A percentile compares a stretch with the other conserved stretches of the same genome.
phyloP scores from a whole-genome alignment of 352 stramenopile species.

The Saprolegnia parasitica region DNA sequence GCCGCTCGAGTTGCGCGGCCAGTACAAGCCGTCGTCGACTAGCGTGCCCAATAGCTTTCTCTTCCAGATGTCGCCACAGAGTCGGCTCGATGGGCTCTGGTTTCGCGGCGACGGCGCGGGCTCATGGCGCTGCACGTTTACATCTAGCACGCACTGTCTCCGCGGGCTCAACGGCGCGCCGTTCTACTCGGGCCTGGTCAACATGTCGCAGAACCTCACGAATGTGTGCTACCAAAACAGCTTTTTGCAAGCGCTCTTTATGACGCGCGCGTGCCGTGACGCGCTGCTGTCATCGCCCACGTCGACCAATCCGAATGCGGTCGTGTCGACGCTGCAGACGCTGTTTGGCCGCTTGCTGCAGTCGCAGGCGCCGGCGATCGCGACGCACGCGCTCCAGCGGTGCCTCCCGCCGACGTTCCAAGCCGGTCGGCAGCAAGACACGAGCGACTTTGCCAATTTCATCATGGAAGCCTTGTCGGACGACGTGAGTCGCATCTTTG shows the following conservation, averaged over 20 bases:
- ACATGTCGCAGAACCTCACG: constrained; percentile 87
- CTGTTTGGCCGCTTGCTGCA: constrained; percentile 67
- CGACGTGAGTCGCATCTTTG: constrained; percentile 70
- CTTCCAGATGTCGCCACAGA: constrained; percentile 52
- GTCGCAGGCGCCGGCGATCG: constrained; percentile 61
- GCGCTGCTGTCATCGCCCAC: constrained; percentile 54
- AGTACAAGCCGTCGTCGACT: constrained; percentile 62
- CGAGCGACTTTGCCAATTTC: constrained; percentile 83
- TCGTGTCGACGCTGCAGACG: constrained; percentile 60
- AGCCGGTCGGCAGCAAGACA: constrained; percentile 78
- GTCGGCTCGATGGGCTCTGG: constrained; percentile 78
- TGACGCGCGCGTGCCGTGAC: constrained; percentile 77
- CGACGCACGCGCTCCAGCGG: constrained; percentile 62
- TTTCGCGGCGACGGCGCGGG: constrained; percentile 77
- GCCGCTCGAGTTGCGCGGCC: constrained; percentile 60
- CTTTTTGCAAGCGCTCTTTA: constrained; percentile 83
- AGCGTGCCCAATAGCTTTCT: constrained; percentile 67
- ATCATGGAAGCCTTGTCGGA: constrained; percentile 74
- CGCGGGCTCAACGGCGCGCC: constrained; percentile 49
- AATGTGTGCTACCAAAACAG: constrained; percentile 91
- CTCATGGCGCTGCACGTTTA: constrained; percentile 67
- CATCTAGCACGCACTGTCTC: constrained; percentile 52
- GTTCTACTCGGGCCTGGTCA: constrained; percentile 80
- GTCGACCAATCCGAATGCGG: constrained; percentile 30
- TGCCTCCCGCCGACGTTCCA: constrained; percentile 72